These are phyloP conservation scores for Syzygium syzygioides DNA, from an alignment of 441 rosid genomes.

Conservation along the genomic window DNA sequence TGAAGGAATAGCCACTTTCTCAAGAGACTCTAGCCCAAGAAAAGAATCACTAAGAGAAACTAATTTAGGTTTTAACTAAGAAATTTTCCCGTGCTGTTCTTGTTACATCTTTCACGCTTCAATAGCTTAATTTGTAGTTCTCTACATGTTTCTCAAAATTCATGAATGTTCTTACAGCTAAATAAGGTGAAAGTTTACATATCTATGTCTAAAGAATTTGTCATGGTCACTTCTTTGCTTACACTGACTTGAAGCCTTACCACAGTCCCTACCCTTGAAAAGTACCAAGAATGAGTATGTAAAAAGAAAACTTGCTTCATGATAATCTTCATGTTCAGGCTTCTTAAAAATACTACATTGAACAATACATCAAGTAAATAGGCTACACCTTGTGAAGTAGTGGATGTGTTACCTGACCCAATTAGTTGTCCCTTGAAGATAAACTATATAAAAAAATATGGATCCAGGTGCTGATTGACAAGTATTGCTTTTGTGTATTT, in stretches of 20 bases:
- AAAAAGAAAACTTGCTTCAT: not conserved
- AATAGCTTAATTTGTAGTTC: too few species aligned
- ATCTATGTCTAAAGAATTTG: not conserved
- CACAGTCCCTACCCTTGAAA: too few species aligned
- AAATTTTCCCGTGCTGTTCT: not conserved
- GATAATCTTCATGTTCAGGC: not conserved
- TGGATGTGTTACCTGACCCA: not conserved
- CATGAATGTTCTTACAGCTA: not conserved
- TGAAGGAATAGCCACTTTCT: not conserved
- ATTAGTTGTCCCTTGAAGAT: not conserved
- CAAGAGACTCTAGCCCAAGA: not conserved
- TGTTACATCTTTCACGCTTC: not conserved
- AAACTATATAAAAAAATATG: constrained; percentile 6
- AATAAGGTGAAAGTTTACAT: not conserved
- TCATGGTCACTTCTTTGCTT: not conserved
- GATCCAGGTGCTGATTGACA: constrained; percentile 5
- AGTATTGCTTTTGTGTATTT: constrained; percentile 7
- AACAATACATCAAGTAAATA: not conserved
- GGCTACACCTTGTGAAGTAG: not conserved
- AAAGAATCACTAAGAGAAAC: not conserved
- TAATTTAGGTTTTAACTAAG: not conserved
- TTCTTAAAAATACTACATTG: not conserved
- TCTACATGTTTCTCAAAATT: not conserved
- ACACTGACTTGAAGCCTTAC: not conserved
- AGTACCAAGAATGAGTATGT: too few species aligned